phyloP scores from a whole-genome alignment of 345 rosid species.

The Bretschneidera sinensis region DNA sequence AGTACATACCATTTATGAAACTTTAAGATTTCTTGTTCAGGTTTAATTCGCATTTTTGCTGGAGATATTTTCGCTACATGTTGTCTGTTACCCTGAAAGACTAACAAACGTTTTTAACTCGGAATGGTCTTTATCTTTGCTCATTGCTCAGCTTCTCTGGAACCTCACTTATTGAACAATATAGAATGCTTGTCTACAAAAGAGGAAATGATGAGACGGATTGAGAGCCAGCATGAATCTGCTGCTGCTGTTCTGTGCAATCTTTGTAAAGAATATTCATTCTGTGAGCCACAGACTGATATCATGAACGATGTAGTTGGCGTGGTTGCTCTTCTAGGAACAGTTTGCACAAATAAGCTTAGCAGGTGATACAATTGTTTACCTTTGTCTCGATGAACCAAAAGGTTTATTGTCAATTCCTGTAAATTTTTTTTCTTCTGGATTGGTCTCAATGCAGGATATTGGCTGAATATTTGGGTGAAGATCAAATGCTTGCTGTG shows the following conservation, averaged over 20 bases:
- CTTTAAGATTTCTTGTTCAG: too few relatives aligned
- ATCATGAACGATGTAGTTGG: conserved; percentile 37
- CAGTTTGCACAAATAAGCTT: conserved; percentile 34
- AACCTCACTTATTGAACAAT: conserved; percentile 12
- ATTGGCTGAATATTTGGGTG: conserved; percentile 55
- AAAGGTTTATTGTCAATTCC: background rate
- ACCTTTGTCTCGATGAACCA: background rate
- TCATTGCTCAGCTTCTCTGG: conserved; percentile 33
- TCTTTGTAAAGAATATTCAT: conserved; percentile 9
- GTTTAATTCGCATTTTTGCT: too few relatives aligned
- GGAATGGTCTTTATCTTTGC: too few relatives aligned
- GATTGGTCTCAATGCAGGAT: conserved; percentile 29
- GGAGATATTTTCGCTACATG: too few relatives aligned
- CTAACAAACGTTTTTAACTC: too few relatives aligned
- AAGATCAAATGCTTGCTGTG: conserved; percentile 62
- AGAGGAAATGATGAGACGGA: conserved; percentile 39
- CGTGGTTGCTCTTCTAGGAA: conserved; percentile 52
- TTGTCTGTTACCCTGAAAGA: too few relatives aligned
- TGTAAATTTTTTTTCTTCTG: background rate
- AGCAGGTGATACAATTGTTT: conserved; percentile 47
- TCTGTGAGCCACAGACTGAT: conserved; percentile 13
- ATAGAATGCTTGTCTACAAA: conserved; percentile 27
- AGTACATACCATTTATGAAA: too few relatives aligned
- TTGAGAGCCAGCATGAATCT: conserved; percentile 30
- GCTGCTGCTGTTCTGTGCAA: conserved; percentile 46